These are phyloP conservation scores for Plasmodium coatneyi DNA, from an alignment of 169 alveolate species.

Conservation along the genomic window DNA sequence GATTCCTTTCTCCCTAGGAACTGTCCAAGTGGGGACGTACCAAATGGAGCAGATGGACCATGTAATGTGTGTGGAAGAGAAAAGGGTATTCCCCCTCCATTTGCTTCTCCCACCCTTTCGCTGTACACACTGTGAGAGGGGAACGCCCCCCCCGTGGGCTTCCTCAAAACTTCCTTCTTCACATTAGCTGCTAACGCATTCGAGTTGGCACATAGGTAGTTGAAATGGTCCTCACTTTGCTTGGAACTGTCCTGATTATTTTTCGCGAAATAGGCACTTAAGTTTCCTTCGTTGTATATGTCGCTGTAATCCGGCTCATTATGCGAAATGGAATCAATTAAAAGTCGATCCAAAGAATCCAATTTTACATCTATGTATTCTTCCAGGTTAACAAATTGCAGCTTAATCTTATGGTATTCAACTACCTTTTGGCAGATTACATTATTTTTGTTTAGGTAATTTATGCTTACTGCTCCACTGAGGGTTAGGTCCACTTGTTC, in stretches of 20 bases:
- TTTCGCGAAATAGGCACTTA: constrained; percentile 48
- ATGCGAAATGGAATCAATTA: constrained; percentile 38
- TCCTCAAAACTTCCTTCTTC: constrained; percentile 3
- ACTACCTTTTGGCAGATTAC: constrained; percentile 15
- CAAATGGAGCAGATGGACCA: background rate
- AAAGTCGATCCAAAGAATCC: constrained; percentile 11
- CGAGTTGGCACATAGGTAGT: constrained; percentile 37
- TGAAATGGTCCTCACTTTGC: constrained; percentile 13
- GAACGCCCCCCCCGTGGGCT: background rate
- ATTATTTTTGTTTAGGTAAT: constrained; percentile 48
- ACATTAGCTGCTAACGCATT: constrained; percentile 2
- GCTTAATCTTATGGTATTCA: constrained; percentile 12
- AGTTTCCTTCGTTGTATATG: constrained; percentile 28
- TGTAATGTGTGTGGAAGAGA: background rate
- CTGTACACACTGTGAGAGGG: background rate
- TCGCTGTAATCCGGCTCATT: constrained; percentile 59
- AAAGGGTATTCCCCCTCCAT: background rate
- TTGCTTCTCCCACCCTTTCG: background rate
- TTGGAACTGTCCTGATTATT: constrained; percentile 8
- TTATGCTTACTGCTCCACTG: constrained; percentile 13
- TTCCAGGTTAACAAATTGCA: constrained; percentile 23
- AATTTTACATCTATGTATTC: constrained; percentile 50
- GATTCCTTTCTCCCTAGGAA: background rate
- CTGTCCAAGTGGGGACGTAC: background rate
- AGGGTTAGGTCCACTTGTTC: constrained; percentile 29